Percentiles rank a stretch among this genome's conserved stretches.
Evolutionary conservation across 1,139 yeast genomes (phyloP).

Genomic region (Yamadazyma friedrichii): DNA sequence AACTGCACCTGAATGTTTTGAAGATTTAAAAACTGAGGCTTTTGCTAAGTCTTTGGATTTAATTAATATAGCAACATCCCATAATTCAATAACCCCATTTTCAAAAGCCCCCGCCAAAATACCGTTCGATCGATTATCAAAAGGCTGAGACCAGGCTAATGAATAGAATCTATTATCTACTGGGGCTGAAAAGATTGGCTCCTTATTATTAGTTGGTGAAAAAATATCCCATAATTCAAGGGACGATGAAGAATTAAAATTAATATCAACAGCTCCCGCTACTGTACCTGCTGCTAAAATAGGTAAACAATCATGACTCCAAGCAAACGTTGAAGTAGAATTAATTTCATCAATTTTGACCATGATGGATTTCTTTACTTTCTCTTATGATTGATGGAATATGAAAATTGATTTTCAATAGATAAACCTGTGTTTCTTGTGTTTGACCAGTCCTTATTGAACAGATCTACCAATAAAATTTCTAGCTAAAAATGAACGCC

Average conservation of each 20-base stretch:
- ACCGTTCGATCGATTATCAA: conserved; percentile 53
- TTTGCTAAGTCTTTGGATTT: conserved; percentile 36
- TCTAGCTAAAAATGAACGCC: no score
- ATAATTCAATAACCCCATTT: conserved; percentile 74
- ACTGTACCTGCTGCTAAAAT: conserved; percentile 86
- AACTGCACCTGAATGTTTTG: conserved; percentile 70
- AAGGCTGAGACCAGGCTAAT: conserved; percentile 79
- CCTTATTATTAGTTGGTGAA: conserved; percentile 31
- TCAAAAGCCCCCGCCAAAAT: conserved; percentile 89
- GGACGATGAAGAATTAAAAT: conserved; percentile 74
- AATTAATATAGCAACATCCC: conserved; percentile 56
- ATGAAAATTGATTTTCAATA: no score
- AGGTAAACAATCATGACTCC: conserved; percentile 82
- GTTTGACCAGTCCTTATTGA: no score
- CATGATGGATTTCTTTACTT: conserved; percentile 49
- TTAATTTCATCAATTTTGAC: conserved; percentile 82
- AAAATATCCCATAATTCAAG: conserved; percentile 80
- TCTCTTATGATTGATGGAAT: no score
- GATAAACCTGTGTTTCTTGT: no score
- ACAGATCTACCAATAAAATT: no score
- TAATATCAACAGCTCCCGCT: conserved; percentile 91
- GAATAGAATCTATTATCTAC: conserved; percentile 71
- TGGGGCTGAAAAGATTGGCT: conserved; percentile 51
- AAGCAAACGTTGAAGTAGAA: conserved; percentile 90
- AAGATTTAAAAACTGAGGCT: conserved; percentile 48